Base-by-base conservation (phyloP, 805 yeast species). In the Lipomyces sp. region DNA sequence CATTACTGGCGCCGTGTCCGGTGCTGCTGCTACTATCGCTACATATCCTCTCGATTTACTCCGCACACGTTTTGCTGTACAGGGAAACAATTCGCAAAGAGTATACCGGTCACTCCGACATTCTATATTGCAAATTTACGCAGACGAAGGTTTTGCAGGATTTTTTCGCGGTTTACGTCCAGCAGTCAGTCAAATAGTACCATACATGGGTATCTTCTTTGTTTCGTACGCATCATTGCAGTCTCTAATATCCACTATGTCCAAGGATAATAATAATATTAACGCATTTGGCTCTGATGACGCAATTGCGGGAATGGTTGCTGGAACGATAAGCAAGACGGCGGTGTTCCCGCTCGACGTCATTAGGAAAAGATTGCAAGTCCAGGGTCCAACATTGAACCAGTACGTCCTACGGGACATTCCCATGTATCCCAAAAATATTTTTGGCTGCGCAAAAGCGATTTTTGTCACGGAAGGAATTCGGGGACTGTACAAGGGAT, bases 1-100 rank as follows among this genome's bases (percentile, higher is more conserved):
- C 24, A 42, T 89, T 0, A 85, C 90, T 4, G 99, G 99, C 0
- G 85, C 90, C 0, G 75, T 86, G 1, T 87, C 97, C 0, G 99
- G 99, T 0, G 78, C 87, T 30, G 73, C 85, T 0, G 90, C 97
- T 35, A 90, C 97, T 0, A 58, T 84, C 0, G 75, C 80, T 0
- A 90, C 98, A 1, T 95, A 95, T 75, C 99, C 99, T 0, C 87
- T 91, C 73, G 99, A 95, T 76, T 82, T 92, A n/a, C 77, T 95
- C 54, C 79, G 99, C 61, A 95, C 99, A 0, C 80, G 97, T 62
- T 82, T 92, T 59, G 96, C 92, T 0, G 94, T 93, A 2, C 87
- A 87, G 73, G 78, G 79, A 10, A 34, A 33, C 7, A 24, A 18
- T 18, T 57, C 37, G 8, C 58, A 51, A 1, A 53, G 66, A 2